Base-by-base conservation (phyloP, 2,329 filamentous ascomycete genomes). In the Pseudohalonectria lignicola region DNA sequence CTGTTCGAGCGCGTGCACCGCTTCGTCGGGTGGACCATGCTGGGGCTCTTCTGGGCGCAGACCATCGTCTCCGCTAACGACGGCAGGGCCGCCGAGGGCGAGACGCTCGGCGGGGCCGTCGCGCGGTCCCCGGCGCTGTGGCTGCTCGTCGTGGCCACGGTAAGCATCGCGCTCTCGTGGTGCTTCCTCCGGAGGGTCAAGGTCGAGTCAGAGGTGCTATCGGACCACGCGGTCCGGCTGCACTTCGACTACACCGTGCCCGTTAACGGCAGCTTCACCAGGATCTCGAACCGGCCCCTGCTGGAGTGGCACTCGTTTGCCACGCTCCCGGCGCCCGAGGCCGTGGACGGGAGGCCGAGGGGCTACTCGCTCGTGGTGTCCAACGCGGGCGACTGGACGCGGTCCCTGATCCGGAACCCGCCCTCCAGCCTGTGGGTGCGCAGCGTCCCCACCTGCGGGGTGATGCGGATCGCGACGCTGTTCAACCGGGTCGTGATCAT, bases 1-100 rank as follows among this genome's bases (percentile, higher is more conserved):
- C 55, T 69, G 39, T 87, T 86, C 53, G 82, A 87, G 60, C 58
- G 71, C 39, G 69, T 71, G 30, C 82, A 87, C 56, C 78, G 82
- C 31, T 86, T 83, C 52, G 71, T 69, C 5, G 82, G 81, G 8
- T 87, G 82, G 82, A 66, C 69, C 7, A 64, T 74, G 7, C 62
- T 86, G 8, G 64, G 39, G 15, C 40, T 51, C n/a, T 43, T 51
- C 37, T 51, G 49, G 49, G 43, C 61, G 1, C 44, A 49, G 18
- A 43, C 46, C 8, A 49, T 64, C 35, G 39, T 47, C 34, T 47
- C 48, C 16, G 51, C 53, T 19, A 41, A 43, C 12, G 43, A 45
- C 26, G 43, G 59, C 3, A 20, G 40, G 5, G 20, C 20, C 10
- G 15, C 20, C 20, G 18, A 31, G 16, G 31, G 23, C 13, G 30